Base-by-base conservation (phyloP, 768 basidiomycete genomes). In the Kwoniella sp. region DNA sequence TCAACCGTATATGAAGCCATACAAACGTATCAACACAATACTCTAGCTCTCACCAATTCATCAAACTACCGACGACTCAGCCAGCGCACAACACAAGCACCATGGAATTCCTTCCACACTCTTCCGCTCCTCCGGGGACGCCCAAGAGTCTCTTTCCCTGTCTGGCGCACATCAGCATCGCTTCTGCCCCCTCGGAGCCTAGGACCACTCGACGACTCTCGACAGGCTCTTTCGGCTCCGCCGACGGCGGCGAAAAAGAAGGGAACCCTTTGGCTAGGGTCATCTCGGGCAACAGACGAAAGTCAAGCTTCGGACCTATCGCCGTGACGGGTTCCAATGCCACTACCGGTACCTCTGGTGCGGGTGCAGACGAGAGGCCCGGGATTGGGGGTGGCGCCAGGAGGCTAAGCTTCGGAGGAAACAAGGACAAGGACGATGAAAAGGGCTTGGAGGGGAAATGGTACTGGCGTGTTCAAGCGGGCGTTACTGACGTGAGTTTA, bases 401-500 rank as follows among this genome's bases (percentile, higher is more conserved):
- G 34, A 52, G 66, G 45, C 28, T 45, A 38, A 66, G 51, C 29
- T 29, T 53, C 28, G 57, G 54, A 20, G 20, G 9, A 4, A 51
- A 17, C 22, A 50, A 22, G 23, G 61, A 37, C 9, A 54, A 41
- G 0, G 55, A 50, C 2, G 63, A 62, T 20, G 66, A 54, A 11
- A 60, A 61, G 7, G 63, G 64, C 26, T 58, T 65, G 17, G 57
- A 55, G 34, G 75, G 75, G 2, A 74, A 65, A 28, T 77, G 72
- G 72, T 77, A 73, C 52, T 77, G 75, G 75, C 55, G 73, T 22
- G 75, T 77, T 23, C 73, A 74, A 52, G 75, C 69, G 23, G 75
- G 75, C 30, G 73, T 74, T 4, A 73, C 61, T 20, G 72, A 77
- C 26, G 75, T 74, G 60, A 70, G 73, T 67, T 1, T 2, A 13